Evolutionary conservation across 2,329 filamentous ascomycete genomes (phyloP), one percentile per base, ranked within the genome.

Genomic region (Lecanicillium sp.): DNA sequence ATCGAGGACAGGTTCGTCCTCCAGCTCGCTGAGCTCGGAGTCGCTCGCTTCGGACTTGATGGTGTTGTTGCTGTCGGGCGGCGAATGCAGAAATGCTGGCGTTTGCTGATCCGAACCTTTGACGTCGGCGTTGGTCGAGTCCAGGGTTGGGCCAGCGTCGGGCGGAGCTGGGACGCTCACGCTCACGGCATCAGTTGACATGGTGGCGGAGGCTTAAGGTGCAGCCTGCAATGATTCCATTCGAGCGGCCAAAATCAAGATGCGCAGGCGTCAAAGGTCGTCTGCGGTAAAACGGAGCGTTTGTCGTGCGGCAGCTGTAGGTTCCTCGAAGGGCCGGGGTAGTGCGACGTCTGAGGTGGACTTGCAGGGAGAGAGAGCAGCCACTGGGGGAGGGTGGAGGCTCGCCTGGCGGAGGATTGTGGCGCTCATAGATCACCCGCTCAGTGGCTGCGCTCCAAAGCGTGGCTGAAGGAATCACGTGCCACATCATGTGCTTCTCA

Each of bases 1-100:
- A 51, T 53, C 37, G 51, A 63, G 46, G 35, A 67, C 60, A 32
- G 63, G 65, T 46, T 74, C 65, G 35, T 75, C 72, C 45, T 81
- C 78, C 37, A 81, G 65, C 38, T 82, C 78, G 61, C 77, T 81
- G 22, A 83, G 64, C 55, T 83, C 78, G 37, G 78, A 82, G 51
- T 80, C 75, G 55, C 71, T 77, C 36, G 61, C 67, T 50, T 79
- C 74, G 45, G 74, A 67, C 52, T 76, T 78, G 52, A 67, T 61
- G 40, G 71, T 67, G 55, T 71, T 71, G 59, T 79, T 79, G 55
- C 73, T 79, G 50, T 80, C 75, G 36, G 78, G 78, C 30, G 77
- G 77, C 47, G 77, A 80, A 53, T 79, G 70, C 40, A 80, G 60
- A 49, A 74, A 74, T 43, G 58, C 62, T 20, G 65, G 59, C 45